Conservation (phyloP, 495 filamentous ascomycete species). For the Chaetomidium leptoderma region DNA sequence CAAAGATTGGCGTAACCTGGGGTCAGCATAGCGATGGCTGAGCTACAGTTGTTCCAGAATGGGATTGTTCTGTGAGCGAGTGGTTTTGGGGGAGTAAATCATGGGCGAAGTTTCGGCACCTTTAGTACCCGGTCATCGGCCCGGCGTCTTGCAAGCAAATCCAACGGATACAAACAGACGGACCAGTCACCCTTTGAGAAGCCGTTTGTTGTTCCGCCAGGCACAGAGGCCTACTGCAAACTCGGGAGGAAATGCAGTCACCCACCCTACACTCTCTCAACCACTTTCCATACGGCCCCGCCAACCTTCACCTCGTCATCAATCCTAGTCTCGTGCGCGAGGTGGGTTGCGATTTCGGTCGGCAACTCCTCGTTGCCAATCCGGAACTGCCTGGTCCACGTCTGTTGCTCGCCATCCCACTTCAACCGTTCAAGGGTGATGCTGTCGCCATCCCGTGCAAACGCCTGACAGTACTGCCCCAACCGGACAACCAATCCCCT, state of each 20-base stretch:
- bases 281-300: slow-evolving; percentile 19
- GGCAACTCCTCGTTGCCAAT: slow-evolving; percentile 20
- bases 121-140: too few relatives aligned
- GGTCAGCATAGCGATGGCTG: background rate
- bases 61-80: background rate
- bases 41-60: background rate
- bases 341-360: slow-evolving; percentile 14
- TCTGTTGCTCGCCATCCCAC: slow-evolving; percentile 22
- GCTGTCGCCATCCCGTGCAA: slow-evolving; percentile 37
- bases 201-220: background rate
- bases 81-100: background rate
- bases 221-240: background rate
- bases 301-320: slow-evolving; percentile 19
- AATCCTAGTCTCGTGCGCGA: slow-evolving; percentile 9
- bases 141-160: too few relatives aligned
- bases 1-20: background rate
- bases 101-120: too few relatives aligned
- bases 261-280: slow-evolving; percentile 18
- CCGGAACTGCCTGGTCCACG: slow-evolving; percentile 20
- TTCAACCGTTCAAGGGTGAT: slow-evolving; percentile 46
- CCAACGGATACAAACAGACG: background rate
- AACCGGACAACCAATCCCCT: slow-evolving; percentile 47
- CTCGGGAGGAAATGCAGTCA: background rate
- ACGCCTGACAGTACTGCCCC: slow-evolving; percentile 46
- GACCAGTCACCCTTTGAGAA: background rate